A percentile compares a stretch with the other conserved stretches of the same genome.
phyloP scores from a whole-genome alignment of 176 grass and related monocot genomes.

The Sorghum bicolor region DNA sequence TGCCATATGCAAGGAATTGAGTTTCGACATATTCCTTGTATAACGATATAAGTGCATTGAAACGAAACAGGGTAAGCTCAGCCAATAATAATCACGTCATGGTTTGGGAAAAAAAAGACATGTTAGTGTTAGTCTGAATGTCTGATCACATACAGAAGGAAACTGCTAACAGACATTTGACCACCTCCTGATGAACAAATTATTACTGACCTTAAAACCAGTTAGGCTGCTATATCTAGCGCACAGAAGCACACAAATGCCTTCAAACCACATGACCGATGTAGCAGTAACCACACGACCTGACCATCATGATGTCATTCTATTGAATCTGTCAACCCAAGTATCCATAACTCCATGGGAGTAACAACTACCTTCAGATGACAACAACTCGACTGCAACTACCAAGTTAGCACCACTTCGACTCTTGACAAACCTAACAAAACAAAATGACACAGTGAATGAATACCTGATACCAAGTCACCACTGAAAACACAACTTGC shows the following conservation, averaged over 20 bases:
- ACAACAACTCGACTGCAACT: background rate
- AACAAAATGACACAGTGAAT: constrained; percentile 7
- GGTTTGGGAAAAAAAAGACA: background rate
- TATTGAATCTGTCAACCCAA: background rate
- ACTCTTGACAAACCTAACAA: constrained; percentile 33
- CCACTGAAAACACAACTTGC: background rate
- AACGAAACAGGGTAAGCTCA: background rate
- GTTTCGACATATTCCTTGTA: background rate
- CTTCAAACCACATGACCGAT: background rate
- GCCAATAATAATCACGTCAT: background rate
- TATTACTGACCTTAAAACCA: background rate
- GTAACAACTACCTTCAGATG: constrained; percentile 4
- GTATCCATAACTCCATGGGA: background rate
- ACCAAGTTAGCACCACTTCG: background rate
- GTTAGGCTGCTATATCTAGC: background rate
- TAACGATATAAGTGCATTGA: background rate
- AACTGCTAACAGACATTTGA: background rate
- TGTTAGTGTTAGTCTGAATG: background rate
- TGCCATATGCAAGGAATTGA: background rate
- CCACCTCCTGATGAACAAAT: background rate
- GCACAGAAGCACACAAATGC: background rate
- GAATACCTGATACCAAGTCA: constrained; percentile 7
- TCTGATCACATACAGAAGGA: background rate
- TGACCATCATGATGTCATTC: background rate
- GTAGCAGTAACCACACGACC: background rate